Evolutionary conservation across 78 protist species (phyloP).

Genomic region (Dictyostelium brefeldianum): DNA sequence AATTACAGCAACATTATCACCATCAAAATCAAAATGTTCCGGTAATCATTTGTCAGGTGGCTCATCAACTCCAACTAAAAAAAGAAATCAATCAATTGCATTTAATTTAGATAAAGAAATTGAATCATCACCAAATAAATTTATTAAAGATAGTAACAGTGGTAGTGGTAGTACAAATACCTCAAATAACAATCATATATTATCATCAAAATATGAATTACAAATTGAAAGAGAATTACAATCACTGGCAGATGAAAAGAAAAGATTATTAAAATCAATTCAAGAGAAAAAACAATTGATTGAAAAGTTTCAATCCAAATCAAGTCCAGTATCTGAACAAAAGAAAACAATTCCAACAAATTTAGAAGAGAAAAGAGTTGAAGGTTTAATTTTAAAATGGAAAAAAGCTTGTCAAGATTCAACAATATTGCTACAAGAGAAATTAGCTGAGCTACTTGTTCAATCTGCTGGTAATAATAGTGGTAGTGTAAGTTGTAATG

Average conservation of each 20-base stretch:
- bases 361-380: neutral
- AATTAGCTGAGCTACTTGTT: neutral
- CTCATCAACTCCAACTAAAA: constrained; percentile 14
- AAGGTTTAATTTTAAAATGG: constrained; percentile 3
- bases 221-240: neutral
- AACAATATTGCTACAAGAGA: neutral
- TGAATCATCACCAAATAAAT: no score
- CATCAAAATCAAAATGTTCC: neutral
- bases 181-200: neutral
- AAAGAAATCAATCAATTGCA: constrained; percentile 8
- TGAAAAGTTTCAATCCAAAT: neutral
- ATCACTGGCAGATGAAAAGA: neutral
- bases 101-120: constrained; percentile 1
- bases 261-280: constrained; percentile 27
- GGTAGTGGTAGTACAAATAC: neutral
- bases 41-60: constrained; percentile 1
- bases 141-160: neutral
- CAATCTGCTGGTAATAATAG: neutral
- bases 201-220: constrained; percentile 18
- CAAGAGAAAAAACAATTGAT: constrained; percentile 1
- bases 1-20: constrained; percentile 13
- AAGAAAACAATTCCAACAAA: constrained; percentile 1
- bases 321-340: constrained; percentile 6
- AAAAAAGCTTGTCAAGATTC: constrained; percentile 22
- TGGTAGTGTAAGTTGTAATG: neutral